Conservation (phyloP, 139 green algal genomes). For the Astrephomene gubernaculifera region DNA sequence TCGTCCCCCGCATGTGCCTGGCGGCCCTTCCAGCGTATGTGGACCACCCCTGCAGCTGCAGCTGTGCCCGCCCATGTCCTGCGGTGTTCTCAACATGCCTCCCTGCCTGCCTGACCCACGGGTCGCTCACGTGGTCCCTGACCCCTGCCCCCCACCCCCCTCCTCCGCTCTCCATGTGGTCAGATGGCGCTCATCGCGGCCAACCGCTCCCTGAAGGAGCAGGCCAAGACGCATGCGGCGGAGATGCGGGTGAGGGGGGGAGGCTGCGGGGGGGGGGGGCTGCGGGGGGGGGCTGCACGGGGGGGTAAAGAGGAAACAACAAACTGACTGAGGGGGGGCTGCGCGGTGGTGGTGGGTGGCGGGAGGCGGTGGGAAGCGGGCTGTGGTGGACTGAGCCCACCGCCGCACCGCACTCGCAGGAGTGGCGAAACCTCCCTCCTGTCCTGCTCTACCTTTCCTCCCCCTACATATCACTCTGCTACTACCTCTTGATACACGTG, state of each 20-base stretch:
- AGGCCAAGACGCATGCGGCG: neutral
- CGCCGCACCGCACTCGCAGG: neutral
- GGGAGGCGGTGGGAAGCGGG: neutral
- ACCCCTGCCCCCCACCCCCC: no score
- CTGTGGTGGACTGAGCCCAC: neutral
- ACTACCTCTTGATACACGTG: neutral
- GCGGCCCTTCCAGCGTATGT: neutral
- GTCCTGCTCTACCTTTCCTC: no score
- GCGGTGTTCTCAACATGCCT: no score
- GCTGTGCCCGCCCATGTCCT: neutral
- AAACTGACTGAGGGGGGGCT: no score
- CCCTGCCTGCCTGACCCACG: no score
- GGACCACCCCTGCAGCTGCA: neutral
- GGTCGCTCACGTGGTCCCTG: no score
- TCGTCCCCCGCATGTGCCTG: neutral
- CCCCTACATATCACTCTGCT: neutral
- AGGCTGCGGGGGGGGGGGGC: neutral
- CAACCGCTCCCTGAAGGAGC: neutral
- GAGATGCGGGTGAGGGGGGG: conserved; percentile 18
- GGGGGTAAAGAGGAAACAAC: no score
- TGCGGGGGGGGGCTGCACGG: neutral
- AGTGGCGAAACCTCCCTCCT: neutral
- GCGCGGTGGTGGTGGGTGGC: neutral
- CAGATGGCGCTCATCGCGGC: conserved; percentile 5
- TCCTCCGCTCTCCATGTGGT: neutral